Evolutionary conservation across 2,329 filamentous ascomycete species (phyloP).

Genomic region (Ilyonectria mors-panacis): DNA sequence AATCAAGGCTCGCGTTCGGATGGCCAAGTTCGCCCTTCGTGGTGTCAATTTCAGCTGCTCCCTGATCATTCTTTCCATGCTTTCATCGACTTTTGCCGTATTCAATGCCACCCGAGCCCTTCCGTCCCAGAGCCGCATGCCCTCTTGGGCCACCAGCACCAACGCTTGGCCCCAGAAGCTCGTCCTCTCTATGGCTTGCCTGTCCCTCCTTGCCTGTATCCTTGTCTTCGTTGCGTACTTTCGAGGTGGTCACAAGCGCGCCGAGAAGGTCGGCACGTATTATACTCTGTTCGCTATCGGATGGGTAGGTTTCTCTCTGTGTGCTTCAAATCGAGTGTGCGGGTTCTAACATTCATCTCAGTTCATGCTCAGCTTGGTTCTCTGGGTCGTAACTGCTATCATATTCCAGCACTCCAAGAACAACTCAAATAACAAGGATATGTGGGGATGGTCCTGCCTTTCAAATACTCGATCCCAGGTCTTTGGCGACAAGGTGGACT

Average conservation of each 20-base stretch:
- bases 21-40: conserved; percentile 96
- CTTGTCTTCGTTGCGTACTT: conserved; percentile 89
- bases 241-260: conserved; percentile 87
- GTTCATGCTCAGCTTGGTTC: conserved; percentile 91
- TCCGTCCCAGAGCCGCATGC: conserved; percentile 82
- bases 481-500: conserved; percentile 86
- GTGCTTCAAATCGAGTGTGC: neutral
- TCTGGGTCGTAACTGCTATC: conserved; percentile 91
- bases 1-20: conserved; percentile 90
- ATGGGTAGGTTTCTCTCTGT: conserved; percentile 65
- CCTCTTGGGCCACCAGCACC: conserved; percentile 86
- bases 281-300: conserved; percentile 94
- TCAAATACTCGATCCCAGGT: conserved; percentile 85
- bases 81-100: conserved; percentile 89
- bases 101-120: conserved; percentile 90
- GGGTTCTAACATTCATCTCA: conserved; percentile 34
- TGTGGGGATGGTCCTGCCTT: conserved; percentile 99
- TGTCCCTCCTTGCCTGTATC: conserved; percentile 86
- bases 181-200: conserved; percentile 81
- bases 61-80: conserved; percentile 92
- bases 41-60: conserved; percentile 98
- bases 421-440: conserved; percentile 81
- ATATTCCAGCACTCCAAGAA: conserved; percentile 85
- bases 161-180: conserved; percentile 91
- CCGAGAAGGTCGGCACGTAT: conserved; percentile 94